A percentile compares a stretch with the other conserved stretches of the same genome.
Evolutionary conservation across 1,284 basidiomycete genomes (phyloP).

Genomic region (Pseudozyma pruni): DNA sequence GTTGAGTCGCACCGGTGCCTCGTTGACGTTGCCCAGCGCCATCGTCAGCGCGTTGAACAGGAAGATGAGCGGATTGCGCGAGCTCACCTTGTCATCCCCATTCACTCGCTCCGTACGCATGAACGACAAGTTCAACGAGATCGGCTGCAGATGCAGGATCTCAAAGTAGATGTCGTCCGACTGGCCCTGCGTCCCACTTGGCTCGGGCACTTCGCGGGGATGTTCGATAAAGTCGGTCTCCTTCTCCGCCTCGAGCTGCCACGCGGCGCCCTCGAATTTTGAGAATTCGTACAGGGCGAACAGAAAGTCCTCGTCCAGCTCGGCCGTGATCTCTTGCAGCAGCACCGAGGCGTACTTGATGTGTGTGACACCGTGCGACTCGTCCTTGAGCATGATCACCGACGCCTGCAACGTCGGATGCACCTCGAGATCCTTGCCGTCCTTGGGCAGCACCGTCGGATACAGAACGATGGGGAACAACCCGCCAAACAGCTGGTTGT

Average conservation of each 20-base stretch:
- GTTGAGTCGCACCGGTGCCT: slow-evolving; percentile 94
- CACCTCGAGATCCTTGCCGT: slow-evolving; percentile 79
- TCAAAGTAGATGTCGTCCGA: slow-evolving; percentile 87
- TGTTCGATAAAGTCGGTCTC: slow-evolving; percentile 76
- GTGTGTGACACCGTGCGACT: slow-evolving; percentile 88
- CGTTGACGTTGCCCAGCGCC: slow-evolving; percentile 96
- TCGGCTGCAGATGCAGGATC: slow-evolving; percentile 94
- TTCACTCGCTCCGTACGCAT: slow-evolving; percentile 95
- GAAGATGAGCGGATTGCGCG: slow-evolving; percentile 86
- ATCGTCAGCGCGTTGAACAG: slow-evolving; percentile 94
- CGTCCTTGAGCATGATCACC: slow-evolving; percentile 87
- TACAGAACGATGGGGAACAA: slow-evolving; percentile 95
- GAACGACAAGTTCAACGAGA: slow-evolving; percentile 91
- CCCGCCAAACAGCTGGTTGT: slow-evolving; percentile 94
- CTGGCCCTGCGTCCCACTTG: slow-evolving; percentile 71
- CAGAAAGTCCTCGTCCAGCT: slow-evolving; percentile 95
- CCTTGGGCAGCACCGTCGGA: slow-evolving; percentile 88
- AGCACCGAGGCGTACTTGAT: slow-evolving; percentile 96
- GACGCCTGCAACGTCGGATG: slow-evolving; percentile 91
- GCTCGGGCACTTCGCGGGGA: slow-evolving; percentile 82
- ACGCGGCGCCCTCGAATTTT: slow-evolving; percentile 78
- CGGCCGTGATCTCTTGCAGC: slow-evolving; percentile 92
- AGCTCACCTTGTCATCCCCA: slow-evolving; percentile 76
- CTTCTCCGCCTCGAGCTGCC: slow-evolving; percentile 44
- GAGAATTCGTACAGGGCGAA: slow-evolving; percentile 91